These are phyloP conservation scores for Arthrinium puccinioides DNA, from an alignment of 2,329 filamentous ascomycete genomes.

Conservation along the genomic window DNA sequence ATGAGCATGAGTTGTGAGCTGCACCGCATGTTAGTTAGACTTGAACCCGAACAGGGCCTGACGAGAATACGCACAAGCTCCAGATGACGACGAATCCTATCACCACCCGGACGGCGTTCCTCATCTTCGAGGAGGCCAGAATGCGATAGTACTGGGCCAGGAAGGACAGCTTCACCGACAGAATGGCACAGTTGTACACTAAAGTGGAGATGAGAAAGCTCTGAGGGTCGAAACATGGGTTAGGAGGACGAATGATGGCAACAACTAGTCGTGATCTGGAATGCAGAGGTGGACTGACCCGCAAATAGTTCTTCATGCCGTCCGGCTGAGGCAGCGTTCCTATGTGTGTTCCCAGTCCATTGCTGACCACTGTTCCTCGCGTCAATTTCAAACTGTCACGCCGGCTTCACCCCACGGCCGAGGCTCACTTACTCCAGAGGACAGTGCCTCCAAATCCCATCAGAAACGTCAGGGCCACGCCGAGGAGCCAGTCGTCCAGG, in stretches of 20 bases:
- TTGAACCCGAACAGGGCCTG: too few species aligned
- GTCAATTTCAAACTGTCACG: neutral
- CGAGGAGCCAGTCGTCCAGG: constrained; percentile 1
- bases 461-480: neutral
- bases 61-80: constrained; percentile 23
- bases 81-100: constrained; percentile 25
- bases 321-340: neutral
- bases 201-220: neutral
- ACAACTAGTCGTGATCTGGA: neutral
- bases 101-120: constrained; percentile 13
- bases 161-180: constrained; percentile 29
- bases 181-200: constrained; percentile 27
- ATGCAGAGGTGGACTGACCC: neutral
- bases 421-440: neutral
- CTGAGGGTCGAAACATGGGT: neutral
- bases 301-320: neutral
- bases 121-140: constrained; percentile 23
- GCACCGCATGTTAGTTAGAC: too few species aligned
- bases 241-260: neutral
- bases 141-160: constrained; percentile 31
- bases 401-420: neutral
- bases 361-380: neutral
- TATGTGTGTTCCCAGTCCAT: constrained; percentile 3
- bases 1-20: constrained; percentile 24
- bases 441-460: neutral